Conservation (phyloP, 2,329 filamentous ascomycete species). For the Sclerotinia subarctica region DNA sequence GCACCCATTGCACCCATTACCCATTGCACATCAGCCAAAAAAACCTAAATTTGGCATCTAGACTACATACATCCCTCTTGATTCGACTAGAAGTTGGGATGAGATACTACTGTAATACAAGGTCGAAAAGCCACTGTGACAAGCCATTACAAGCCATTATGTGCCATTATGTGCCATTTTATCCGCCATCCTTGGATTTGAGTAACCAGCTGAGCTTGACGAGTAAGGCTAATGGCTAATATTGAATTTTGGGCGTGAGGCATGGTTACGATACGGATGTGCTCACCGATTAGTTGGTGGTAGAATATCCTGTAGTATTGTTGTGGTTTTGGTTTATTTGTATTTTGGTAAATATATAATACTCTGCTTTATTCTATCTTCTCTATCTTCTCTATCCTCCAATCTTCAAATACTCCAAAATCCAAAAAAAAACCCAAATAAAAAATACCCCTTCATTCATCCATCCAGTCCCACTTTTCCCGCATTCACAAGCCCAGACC, state of each 20-base stretch:
- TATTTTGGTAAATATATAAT: background rate
- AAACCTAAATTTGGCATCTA: background rate
- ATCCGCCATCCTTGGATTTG: background rate
- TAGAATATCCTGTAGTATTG: too few relatives aligned
- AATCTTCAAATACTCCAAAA: too few relatives aligned
- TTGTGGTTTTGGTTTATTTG: background rate
- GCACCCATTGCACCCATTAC: background rate
- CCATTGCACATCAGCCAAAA: background rate
- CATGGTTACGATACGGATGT: background rate
- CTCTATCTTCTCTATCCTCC: too few relatives aligned
- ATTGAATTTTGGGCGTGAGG: constrained; percentile 3
- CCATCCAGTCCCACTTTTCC: background rate
- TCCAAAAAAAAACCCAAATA: too few relatives aligned
- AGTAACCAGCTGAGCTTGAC: background rate
- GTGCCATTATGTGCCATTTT: background rate
- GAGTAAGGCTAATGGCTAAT: constrained; percentile 5
- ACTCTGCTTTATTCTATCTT: background rate
- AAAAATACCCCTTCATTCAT: background rate
- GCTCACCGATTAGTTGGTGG: background rate
- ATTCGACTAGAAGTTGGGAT: background rate
- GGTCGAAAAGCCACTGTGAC: background rate
- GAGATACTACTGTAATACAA: background rate
- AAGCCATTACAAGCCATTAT: background rate
- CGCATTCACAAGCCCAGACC: background rate
- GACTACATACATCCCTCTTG: background rate